A percentile compares a stretch with the other conserved stretches of the same genome.
Conservation (phyloP, 2,329 filamentous ascomycete species). For the Talaromyces albobiverticillius region DNA sequence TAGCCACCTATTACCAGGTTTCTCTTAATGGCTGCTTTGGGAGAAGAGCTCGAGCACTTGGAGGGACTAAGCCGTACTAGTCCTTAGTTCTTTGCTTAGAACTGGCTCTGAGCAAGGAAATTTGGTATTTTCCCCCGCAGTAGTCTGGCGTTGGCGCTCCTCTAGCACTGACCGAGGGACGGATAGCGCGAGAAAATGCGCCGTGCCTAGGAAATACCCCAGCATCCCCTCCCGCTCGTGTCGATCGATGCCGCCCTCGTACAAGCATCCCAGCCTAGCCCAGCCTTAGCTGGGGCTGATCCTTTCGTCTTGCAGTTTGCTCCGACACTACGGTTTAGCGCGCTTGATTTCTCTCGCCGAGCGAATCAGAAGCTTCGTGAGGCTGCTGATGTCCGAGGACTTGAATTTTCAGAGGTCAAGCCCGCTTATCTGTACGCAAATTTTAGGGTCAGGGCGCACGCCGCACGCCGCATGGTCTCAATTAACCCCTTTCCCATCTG, state of each 20-base stretch:
- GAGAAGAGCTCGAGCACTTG: not conserved
- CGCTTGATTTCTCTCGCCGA: not conserved
- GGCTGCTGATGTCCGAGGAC: constrained; percentile 4
- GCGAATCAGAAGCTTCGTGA: not conserved
- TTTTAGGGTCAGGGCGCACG: not conserved
- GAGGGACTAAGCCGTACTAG: not conserved
- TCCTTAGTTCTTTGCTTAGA: too few relatives aligned
- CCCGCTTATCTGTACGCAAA: not conserved
- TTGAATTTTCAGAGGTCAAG: not conserved
- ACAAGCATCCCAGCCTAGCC: not conserved
- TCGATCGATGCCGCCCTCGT: constrained; percentile 6
- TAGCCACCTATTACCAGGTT: not conserved
- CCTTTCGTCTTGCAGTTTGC: constrained; percentile 3
- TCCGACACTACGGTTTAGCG: constrained; percentile 7
- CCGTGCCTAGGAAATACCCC: not conserved
- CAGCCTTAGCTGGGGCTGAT: not conserved
- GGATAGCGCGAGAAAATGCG: not conserved
- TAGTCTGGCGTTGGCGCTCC: not conserved
- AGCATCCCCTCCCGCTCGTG: constrained; percentile 9
- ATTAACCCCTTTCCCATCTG: not conserved
- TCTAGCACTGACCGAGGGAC: not conserved
- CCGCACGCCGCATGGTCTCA: too few relatives aligned
- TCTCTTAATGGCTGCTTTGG: not conserved
- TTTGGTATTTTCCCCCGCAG: constrained; percentile 2
- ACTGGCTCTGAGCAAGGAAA: not conserved